Evolutionary conservation across 495 filamentous ascomycete genomes (phyloP), one percentile per base, ranked within the genome.

Genomic region (Talaromyces wortmannii): DNA sequence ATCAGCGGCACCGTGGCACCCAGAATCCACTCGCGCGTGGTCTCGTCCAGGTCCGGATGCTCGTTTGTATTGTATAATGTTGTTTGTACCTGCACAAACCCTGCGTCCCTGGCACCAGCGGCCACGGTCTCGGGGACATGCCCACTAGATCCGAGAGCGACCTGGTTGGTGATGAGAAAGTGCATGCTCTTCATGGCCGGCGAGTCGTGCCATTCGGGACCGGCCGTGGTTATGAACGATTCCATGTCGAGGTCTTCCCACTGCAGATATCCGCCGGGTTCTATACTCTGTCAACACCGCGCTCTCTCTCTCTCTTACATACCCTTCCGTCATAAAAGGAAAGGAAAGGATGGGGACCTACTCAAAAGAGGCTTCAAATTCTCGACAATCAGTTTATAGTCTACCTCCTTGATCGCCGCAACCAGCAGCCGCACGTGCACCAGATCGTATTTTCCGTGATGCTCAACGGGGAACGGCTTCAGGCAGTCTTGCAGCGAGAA

Each of bases 181-280:
- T 16, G 50, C 30, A 52, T 3, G 3, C 31, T 52, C 5, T 44
- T 7, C 33, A 44, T 44, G n/a, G 0, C 13, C 3, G 50, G 16
- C 15, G 43, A 31, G 16, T 12, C 5, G 18, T 52, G n/a, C 16
- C 43, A n/a, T 32, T 61, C 49, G 11, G 61, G 54, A 2, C 36
- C 12, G n/a, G 45, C 30, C 13, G 59, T 48, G 7, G 61, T 67
- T 50, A 50, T 56, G 53, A 65, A 59, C 0, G 48, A 54, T 7
- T 56, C 56, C 12, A 45, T 46, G 53, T 70, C 66, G 15, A 63
- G 50, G 45, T 74, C 71, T 56, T 63, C 64, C 71, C 71, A 74
- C 57, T 72, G 71, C 33, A 74, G 57, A 51, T 62, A 67, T 7
- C 71, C 71, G 10, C 61, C 63, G 32, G 65, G 67, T 52, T 65